Evolutionary conservation across 2,329 filamentous ascomycete species (phyloP).

Genomic region (Sclerotinia spermophila): DNA sequence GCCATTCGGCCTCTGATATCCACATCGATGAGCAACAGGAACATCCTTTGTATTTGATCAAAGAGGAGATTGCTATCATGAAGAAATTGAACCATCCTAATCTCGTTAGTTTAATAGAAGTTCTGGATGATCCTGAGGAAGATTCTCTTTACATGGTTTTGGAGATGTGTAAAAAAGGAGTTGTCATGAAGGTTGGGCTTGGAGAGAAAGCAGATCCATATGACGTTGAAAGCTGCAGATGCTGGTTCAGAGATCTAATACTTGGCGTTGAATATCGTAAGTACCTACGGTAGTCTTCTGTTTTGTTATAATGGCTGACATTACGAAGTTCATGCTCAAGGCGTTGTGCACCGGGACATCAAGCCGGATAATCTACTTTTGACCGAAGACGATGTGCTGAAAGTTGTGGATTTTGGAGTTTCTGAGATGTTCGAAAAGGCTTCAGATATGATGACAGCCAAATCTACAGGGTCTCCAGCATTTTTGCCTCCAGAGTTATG

Average conservation of each 20-base stretch:
- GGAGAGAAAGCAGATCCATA: slow-evolving; percentile 80
- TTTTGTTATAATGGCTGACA: slow-evolving; percentile 23
- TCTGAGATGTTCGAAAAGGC: slow-evolving; percentile 97
- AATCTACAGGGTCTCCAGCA: slow-evolving; percentile 90
- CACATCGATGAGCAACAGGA: slow-evolving; percentile 57
- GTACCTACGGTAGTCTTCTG: slow-evolving; percentile 37
- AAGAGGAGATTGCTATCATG: slow-evolving; percentile 97
- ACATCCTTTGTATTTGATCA: slow-evolving; percentile 78
- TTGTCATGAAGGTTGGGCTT: slow-evolving; percentile 94
- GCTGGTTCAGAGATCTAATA: slow-evolving; percentile 93
- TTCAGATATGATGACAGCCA: slow-evolving; percentile 82
- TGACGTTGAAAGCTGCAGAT: slow-evolving; percentile 73
- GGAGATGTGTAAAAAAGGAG: slow-evolving; percentile 98
- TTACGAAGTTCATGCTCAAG: slow-evolving; percentile 78
- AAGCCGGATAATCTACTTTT: slow-evolving; percentile 95
- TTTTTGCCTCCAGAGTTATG: slow-evolving; percentile 94
- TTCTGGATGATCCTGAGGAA: slow-evolving; percentile 90
- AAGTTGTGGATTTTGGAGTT: slow-evolving; percentile 97
- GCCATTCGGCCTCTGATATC: slow-evolving; percentile 52
- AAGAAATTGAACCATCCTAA: slow-evolving; percentile 96
- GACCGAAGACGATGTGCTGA: slow-evolving; percentile 87
- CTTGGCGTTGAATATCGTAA: slow-evolving; percentile 88
- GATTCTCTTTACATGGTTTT: slow-evolving; percentile 98
- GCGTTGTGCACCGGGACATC: slow-evolving; percentile 93
- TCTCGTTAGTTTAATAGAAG: slow-evolving; percentile 88